Evolutionary conservation across 495 filamentous ascomycete species (phyloP).

Genomic region (Aspergillus sparsus): DNA sequence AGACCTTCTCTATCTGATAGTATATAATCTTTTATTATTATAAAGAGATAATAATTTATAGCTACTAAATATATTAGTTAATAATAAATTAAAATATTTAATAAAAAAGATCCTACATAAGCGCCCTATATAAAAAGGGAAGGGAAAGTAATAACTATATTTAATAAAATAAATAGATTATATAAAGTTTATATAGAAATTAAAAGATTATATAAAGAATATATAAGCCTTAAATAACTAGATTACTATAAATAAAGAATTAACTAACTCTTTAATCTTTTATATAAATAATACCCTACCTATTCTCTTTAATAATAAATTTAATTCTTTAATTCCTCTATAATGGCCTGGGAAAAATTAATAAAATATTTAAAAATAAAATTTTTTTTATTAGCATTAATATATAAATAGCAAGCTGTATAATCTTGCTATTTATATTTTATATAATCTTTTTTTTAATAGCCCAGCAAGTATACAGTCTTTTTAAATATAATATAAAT

Average conservation of each 20-base stretch:
- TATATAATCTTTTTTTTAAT: not conserved
- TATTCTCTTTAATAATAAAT: no score
- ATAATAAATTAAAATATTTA: not conserved
- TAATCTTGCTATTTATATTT: no score
- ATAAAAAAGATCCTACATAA: not conserved
- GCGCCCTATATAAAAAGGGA: not conserved
- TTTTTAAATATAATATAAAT: not conserved
- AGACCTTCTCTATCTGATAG: not conserved
- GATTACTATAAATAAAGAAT: not conserved
- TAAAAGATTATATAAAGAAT: not conserved
- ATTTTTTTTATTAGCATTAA: not conserved
- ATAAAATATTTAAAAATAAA: not conserved
- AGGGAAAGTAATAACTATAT: not conserved
- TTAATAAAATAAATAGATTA: not conserved
- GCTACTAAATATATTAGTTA: not conserved
- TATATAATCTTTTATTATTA: not conserved
- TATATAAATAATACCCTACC: no score
- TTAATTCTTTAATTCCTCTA: no score
- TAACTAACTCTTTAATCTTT: no score
- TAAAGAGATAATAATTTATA: not conserved
- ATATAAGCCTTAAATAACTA: not conserved
- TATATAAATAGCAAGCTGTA: not conserved
- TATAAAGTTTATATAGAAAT: not conserved
- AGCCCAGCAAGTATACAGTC: not conserved
- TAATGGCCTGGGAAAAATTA: no score